Base-by-base conservation (phyloP, 331 rosid genomes). In the Phaseolus coccineus region DNA sequence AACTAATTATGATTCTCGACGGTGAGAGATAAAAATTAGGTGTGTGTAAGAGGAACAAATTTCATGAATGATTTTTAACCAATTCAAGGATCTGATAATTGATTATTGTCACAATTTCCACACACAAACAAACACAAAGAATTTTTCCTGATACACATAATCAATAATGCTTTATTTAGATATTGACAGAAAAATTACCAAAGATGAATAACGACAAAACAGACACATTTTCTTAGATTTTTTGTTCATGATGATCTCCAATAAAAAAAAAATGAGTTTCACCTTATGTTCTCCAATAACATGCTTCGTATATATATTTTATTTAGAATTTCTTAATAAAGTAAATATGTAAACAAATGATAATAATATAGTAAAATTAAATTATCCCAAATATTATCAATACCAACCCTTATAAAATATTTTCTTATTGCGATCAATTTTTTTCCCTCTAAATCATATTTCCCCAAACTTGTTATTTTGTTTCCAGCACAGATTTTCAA, bases 41-140 rank as follows among this genome's bases (percentile, higher is more conserved):
- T 8, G 0, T 35, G 35, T 33, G 22, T 19, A 19, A 19, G 22
- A 19, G 22, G 22, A 19, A 19, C 22, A 19, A 19, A 19, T 19
- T 19, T 19, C 22, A 19, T 19, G 22, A 19, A 19, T 19, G 0
- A 19, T 19, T 56, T 56, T 39, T 8, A 73, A 19, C 78, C 53
- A 5, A 56, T 12, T 73, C 69, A 73, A 73, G 78, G 69, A n/a
- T 71, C 42, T 74, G 19, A 74, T 58, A 47, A 4, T 12, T 22
- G 61, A 19, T 3, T 3, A 48, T 3, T 52, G 12, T 55, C 65
- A 71, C 42, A 46, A 27, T 35, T 64, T 64, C 48, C 6, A 8
- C 48, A 16, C 47, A 35, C 47, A 64, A 35, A 35, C 28, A 64
- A 35, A 35, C 28, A 3, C 48, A 64, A 7, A 16, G 28, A 62